Base-by-base conservation (phyloP, 2,329 filamentous ascomycete species). In the Geosmithia flava region DNA sequence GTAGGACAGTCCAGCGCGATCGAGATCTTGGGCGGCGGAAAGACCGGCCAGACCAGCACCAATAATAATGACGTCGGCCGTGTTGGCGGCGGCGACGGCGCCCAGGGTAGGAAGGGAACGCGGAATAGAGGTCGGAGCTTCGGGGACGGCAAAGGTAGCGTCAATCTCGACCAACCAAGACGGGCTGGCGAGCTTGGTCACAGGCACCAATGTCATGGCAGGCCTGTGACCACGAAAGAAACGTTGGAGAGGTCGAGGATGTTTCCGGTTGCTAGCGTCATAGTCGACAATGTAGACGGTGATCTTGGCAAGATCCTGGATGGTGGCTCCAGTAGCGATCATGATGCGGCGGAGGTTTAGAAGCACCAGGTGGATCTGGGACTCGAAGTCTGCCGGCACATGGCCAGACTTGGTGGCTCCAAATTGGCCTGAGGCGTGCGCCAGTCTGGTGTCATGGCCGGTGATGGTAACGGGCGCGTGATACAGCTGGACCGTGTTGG, bases 201-300 rank as follows among this genome's bases (percentile, higher is more conserved):
- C 68, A 2, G 70, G 68, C 0, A 71, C 61, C 4, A 72, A 54
- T 0, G 67, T 71, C 11, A 65, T 65, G 16, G 64, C 62, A 0
- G 69, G 69, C 3, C 66, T 60, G 53, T 71, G 68, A 3, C 57
- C 54, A 2, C 52, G 53, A 3, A 69, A 53, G 50, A 67, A 70
- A 2, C 56, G 56, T 45, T 67, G 59, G 7, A 72, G 49, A 45
- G 59, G 64, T 7, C 58, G 58, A 0, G 59, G 53, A 51, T 71
- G 69, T 20, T 58, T 56, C 4, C 66, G 59, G 2, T 62, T 54
- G 3, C 51, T 48, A 1, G 64, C 55, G 46, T 69, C 60, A 50
- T 71, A 72, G 52, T 68, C 55, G 49, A 72, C 69, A 41, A 72
- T 68, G 48, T 64, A 69, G 17, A 69, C 50, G 0, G 58, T 68